Base-by-base conservation (phyloP, 2,329 filamentous ascomycete species). In the Decorospora gaudefroyi region DNA sequence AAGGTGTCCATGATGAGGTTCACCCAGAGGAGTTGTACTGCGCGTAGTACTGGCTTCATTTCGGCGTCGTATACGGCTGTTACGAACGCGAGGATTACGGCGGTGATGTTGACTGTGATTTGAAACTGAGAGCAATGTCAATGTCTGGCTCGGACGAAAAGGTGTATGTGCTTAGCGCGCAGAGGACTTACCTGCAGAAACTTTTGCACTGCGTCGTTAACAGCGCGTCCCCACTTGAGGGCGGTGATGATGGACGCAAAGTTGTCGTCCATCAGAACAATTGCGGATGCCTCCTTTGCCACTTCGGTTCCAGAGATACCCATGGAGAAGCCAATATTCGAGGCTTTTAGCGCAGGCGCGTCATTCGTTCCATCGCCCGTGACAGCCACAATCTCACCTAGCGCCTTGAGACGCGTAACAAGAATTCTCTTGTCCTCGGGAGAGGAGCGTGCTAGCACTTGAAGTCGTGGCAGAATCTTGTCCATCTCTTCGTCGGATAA, bases 161-260 rank as follows among this genome's bases (percentile, higher is more conserved):
- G 3, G n/a, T 9, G 13, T 23, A 4, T 4, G 5, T 6, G 5
- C 5, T 1, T 5, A 4, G 7, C 18, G 4, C 4, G n/a, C n/a
- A n/a, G n/a, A n/a, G n/a, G 9, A 39, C 54, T 91, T 58, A 60
- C 57, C 19, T 64, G 88, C 71, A 97, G 96, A 74, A 97, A 97
- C 71, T 97, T 93, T 70, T 97, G 92, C 3, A 93, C 96, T 76
- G 96, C 96, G 83, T 92, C 96, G 79, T 95, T 96, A 72, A 97
- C 96, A 49, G 90, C 90, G 51, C 93, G 85, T 41, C 92, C 93
- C 75, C 96, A 93, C 72, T 96, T 91, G 46, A 97, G 89, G 26
- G 93, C 92, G 35, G 88, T 80, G 69, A 95, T 88, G 61, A 99
- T 97, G 1, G 92, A 96, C 51, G 92, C 89, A 72, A 99, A 97